Conservation (phyloP, 371 early-diverging fungal species). For the Fennellomyces sp. region DNA sequence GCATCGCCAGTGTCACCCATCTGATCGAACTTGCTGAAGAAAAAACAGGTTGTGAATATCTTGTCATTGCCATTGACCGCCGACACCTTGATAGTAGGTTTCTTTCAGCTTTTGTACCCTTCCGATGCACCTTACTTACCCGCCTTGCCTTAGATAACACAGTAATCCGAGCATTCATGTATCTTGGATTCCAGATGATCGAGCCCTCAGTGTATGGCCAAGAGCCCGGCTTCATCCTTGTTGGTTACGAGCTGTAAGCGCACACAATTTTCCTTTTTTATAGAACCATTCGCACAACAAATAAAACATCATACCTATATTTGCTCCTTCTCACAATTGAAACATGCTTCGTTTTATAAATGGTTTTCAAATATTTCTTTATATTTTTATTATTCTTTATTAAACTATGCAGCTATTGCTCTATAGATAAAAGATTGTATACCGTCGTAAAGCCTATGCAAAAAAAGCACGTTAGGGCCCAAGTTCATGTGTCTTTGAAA, state of each 20-base stretch:
- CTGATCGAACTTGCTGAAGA: slow-evolving; percentile 54
- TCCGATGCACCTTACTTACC: too few species aligned
- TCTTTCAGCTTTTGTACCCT: background rate
- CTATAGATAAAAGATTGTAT: too few species aligned
- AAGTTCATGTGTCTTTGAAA: too few species aligned
- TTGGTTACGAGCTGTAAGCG: slow-evolving; percentile 55
- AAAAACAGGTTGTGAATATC: slow-evolving; percentile 39
- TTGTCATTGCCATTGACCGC: slow-evolving; percentile 40
- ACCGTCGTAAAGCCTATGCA: too few species aligned
- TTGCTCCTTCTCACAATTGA: background rate
- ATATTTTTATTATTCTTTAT: too few species aligned
- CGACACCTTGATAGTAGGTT: slow-evolving; percentile 12
- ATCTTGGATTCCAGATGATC: slow-evolving; percentile 66
- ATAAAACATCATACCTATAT: background rate
- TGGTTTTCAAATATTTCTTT: too few species aligned
- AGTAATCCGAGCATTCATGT: slow-evolving; percentile 60
- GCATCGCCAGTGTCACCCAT: slow-evolving; percentile 36
- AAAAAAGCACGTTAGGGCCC: too few species aligned
- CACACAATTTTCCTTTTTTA: background rate
- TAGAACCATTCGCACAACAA: too few species aligned
- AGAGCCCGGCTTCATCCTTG: slow-evolving; percentile 48
- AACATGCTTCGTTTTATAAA: too few species aligned
- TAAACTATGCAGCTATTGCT: too few species aligned
- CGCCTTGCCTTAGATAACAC: slow-evolving; percentile 24
- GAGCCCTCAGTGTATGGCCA: slow-evolving; percentile 57